Conservation (phyloP, 495 filamentous ascomycete genomes). For the Xylaria flabelliformis region DNA sequence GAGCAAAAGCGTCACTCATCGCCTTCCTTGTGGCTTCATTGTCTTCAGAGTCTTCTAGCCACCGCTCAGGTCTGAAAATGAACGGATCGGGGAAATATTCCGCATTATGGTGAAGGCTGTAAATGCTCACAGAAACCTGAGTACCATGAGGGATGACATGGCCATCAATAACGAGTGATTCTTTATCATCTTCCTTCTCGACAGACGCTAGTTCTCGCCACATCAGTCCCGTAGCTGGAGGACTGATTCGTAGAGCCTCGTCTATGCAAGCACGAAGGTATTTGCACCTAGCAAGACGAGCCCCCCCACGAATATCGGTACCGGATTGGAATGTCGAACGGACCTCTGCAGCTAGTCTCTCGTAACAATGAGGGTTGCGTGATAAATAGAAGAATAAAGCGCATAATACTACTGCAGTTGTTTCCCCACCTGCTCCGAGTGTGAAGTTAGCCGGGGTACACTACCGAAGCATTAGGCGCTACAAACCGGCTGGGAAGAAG, state of each 20-base stretch:
- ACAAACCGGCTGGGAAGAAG: conserved; percentile 31
- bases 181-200: conserved; percentile 39
- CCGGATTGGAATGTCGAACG: conserved; percentile 42
- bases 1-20: conserved; percentile 52
- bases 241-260: conserved; percentile 63
- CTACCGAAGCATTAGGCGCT: neutral
- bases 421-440: neutral
- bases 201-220: conserved; percentile 44
- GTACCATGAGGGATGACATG: conserved; percentile 35
- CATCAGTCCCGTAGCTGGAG: conserved; percentile 53
- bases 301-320: conserved; percentile 43
- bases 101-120: conserved; percentile 48
- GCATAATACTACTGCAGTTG: neutral
- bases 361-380: conserved; percentile 45
- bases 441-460: neutral
- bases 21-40: conserved; percentile 15
- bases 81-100: conserved; percentile 47
- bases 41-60: conserved; percentile 31
- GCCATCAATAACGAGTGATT: conserved; percentile 43
- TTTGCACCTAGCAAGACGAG: conserved; percentile 54
- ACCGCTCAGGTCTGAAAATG: conserved; percentile 48
- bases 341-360: conserved; percentile 48
- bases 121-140: conserved; percentile 45
- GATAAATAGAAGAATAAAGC: conserved; percentile 28
- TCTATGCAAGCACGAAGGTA: conserved; percentile 59